phyloP scores from a whole-genome alignment of 83 land plant species.

The Isoetes engelmannii region DNA sequence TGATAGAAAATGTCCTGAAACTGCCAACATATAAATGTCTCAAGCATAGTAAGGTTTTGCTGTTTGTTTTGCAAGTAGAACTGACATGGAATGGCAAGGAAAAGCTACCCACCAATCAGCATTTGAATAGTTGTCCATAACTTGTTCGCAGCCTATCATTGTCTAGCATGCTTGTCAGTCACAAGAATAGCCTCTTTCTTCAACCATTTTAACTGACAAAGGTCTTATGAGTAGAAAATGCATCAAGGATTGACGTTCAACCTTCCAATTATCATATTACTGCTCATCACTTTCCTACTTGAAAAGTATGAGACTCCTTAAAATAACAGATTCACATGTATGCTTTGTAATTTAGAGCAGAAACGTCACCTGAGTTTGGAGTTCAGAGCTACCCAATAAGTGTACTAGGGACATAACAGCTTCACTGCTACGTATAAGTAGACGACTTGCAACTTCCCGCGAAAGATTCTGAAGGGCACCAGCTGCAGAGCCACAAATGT shows the following conservation, averaged over 20 bases:
- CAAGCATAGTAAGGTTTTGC: no score
- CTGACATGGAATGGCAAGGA: background rate
- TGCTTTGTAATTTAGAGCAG: background rate
- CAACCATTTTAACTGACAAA: no score
- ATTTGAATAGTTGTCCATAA: background rate
- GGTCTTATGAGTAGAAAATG: background rate
- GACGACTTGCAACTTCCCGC: conserved; percentile 27
- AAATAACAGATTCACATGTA: background rate
- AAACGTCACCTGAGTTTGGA: conserved; percentile 22
- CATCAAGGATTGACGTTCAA: background rate
- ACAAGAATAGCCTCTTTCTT: no score
- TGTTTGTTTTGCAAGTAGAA: no score
- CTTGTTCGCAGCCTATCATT: no score
- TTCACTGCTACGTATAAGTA: conserved; percentile 25
- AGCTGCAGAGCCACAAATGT: conserved; percentile 34
- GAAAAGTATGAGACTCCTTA: background rate
- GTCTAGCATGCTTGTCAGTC: no score
- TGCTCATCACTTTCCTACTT: background rate
- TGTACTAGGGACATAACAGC: conserved; percentile 21
- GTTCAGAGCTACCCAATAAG: conserved; percentile 23
- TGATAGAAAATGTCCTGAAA: no score
- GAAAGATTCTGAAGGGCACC: conserved; percentile 31
- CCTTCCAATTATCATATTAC: background rate
- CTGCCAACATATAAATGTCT: no score
- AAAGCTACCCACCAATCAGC: background rate